Base-by-base conservation (phyloP, 331 rosid genomes). In the Stylosanthes scabra region DNA sequence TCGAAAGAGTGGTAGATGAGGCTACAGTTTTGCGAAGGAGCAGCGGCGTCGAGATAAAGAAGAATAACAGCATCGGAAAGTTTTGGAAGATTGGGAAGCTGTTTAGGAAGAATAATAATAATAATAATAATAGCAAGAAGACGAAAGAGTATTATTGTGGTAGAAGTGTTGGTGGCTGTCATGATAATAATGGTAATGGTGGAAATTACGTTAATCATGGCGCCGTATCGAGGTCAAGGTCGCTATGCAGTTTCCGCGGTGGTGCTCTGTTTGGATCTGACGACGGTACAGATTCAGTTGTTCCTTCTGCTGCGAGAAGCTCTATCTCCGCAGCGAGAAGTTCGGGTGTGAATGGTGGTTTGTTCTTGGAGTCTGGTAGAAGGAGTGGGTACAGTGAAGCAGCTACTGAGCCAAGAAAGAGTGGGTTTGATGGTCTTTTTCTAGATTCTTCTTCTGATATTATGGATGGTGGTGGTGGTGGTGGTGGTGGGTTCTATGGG, bases 291-390 rank as follows among this genome's bases (percentile, higher is more conserved):
- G 93, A 92, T 52, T 76, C 86, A 25, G 81, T 84, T 69, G 81
- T 84, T 69, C 75, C 84, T 27, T 92, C 96, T 1, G 99, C 90
- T 11, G 97, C 96, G 4, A 83, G 99, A 74, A 94, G 99, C 64
- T 94, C 99, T 0, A 91, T 94, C 11, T 94, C 97, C 6, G 98
- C 92, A 7, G 98, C 99, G 0, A 83, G 99, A 45, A 96, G 97
- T 65, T 96, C 99, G 1, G 90, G 96, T 14, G 97, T 92, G 15
- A 95, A 93, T 72, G 94, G 86, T 1, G 90, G 91, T 44, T 15
- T 88, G 67, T 64, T 85, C 28, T 74, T 90, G 28, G 99, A 92
- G 64, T 92, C 98, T 4, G 99, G 91, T 1, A 86, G 97, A 47
- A 87, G 96, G 76, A 94, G 99, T 66, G 93, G 87, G 2, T 88